Evolutionary conservation across 176 grass and related monocot species (phyloP).

Genomic region (Metroxylon sagu): DNA sequence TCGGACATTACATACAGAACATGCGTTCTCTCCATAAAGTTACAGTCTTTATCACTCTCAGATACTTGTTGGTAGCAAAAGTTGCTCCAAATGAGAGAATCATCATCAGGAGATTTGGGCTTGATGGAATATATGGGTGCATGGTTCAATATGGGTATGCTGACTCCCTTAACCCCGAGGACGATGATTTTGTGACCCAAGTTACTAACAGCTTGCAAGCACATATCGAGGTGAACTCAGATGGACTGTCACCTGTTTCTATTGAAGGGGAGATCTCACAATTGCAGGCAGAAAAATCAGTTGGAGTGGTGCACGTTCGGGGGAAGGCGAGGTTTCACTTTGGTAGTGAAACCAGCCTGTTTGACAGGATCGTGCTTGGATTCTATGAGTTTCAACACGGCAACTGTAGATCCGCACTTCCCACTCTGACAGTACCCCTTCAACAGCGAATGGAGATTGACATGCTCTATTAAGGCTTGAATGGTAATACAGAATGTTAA

Average conservation of each 20-base stretch:
- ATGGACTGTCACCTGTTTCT: not conserved
- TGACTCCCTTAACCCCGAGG: conserved; percentile 29
- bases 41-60: conserved; percentile 57
- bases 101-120: conserved; percentile 40
- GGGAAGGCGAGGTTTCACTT: conserved; percentile 72
- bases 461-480: conserved; percentile 61
- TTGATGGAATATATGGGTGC: conserved; percentile 50
- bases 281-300: conserved; percentile 33
- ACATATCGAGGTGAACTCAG: conserved; percentile 17
- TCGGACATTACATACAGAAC: conserved; percentile 70
- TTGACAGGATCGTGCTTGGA: conserved; percentile 50
- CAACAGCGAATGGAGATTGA: conserved; percentile 72
- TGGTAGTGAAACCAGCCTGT: conserved; percentile 35
- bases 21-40: conserved; percentile 53
- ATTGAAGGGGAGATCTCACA: conserved; percentile 20
- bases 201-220: conserved; percentile 23
- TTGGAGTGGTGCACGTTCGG: conserved; percentile 49
- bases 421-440: conserved; percentile 41
- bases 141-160: conserved; percentile 63
- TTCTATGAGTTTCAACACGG: conserved; percentile 75
- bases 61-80: conserved; percentile 56
- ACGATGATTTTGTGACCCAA: conserved; percentile 34
- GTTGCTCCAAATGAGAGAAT: conserved; percentile 50
- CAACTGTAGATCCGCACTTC: conserved; percentile 56
- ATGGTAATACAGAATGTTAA: no score